These are phyloP conservation scores for Blastobotrys muscicola DNA, from an alignment of 805 yeast species.

Conservation along the genomic window DNA sequence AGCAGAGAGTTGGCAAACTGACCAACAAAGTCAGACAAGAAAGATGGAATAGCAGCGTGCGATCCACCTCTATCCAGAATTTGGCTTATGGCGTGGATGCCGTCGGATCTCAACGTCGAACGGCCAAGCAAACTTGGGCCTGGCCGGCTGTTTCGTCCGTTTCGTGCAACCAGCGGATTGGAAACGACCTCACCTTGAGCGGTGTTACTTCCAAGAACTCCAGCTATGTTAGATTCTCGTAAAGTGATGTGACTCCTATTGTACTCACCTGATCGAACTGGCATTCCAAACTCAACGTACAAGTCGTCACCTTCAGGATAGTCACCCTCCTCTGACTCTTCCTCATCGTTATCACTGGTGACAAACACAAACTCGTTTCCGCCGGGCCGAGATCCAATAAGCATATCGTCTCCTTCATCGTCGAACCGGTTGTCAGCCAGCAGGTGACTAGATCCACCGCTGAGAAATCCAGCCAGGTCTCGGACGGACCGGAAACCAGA, in stretches of 20 bases:
- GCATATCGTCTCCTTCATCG: neutral
- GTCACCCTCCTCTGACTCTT: constrained; percentile 22
- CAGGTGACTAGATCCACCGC: too few relatives aligned
- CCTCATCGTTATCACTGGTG: neutral
- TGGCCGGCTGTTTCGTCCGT: neutral
- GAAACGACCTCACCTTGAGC: constrained; percentile 8
- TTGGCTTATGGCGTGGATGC: constrained; percentile 2
- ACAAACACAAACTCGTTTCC: neutral
- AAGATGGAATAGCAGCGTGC: neutral
- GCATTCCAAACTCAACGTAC: too few relatives aligned
- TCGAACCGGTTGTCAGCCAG: neutral
- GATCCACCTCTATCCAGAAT: constrained; percentile 4
- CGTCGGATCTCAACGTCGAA: constrained; percentile 1
- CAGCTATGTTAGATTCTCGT: too few relatives aligned
- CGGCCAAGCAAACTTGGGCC: neutral
- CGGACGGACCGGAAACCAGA: neutral
- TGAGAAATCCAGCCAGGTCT: too few relatives aligned
- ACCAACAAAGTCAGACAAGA: constrained; percentile 10
- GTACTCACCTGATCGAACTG: too few relatives aligned
- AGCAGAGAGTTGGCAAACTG: constrained; percentile 8
- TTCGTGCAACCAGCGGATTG: constrained; percentile 10
- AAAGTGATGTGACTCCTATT: too few relatives aligned
- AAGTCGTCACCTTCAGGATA: constrained; percentile 12
- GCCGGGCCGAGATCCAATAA: neutral
- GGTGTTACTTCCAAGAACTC: neutral